phyloP scores from a whole-genome alignment of 306 rosid species.

The Carpinus viminea region DNA sequence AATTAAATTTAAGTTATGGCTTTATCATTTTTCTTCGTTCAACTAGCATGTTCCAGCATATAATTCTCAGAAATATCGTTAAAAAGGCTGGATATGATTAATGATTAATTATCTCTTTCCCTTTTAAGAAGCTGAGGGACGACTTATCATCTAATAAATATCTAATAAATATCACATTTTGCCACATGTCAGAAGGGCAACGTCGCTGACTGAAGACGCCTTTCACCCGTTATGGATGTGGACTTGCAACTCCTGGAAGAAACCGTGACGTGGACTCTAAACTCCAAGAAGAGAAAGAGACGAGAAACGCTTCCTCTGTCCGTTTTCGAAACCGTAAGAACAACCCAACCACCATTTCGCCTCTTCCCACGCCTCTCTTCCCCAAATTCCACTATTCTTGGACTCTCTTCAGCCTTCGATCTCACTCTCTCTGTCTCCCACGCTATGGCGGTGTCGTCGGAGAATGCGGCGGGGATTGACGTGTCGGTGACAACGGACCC shows the following conservation, averaged over 20 bases:
- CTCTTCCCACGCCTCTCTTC: not conserved
- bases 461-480: conserved; percentile 32
- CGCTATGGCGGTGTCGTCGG: conserved; percentile 37
- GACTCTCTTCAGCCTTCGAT: not conserved
- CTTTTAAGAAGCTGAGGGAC: too few species aligned
- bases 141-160: too few species aligned
- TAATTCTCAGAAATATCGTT: too few species aligned
- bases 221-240: too few species aligned
- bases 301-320: conserved; percentile 1
- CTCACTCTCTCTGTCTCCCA: conserved; percentile 25
- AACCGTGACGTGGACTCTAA: conserved; percentile 11
- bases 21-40: too few species aligned
- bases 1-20: too few species aligned
- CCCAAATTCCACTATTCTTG: not conserved
- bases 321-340: not conserved
- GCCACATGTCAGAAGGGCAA: conserved; percentile 16
- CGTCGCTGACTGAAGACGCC: not conserved
- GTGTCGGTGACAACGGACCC: conserved; percentile 42
- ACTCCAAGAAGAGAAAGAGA: too few species aligned
- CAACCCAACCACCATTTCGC: conserved; percentile 4
- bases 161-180: too few species aligned
- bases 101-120: too few species aligned
- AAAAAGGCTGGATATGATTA: too few species aligned
- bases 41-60: too few species aligned
- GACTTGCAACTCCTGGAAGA: too few species aligned